Evolutionary conservation across 2,329 filamentous ascomycete species (phyloP), one percentile per base, ranked within the genome.

Genomic region (Didymella segeticola): DNA sequence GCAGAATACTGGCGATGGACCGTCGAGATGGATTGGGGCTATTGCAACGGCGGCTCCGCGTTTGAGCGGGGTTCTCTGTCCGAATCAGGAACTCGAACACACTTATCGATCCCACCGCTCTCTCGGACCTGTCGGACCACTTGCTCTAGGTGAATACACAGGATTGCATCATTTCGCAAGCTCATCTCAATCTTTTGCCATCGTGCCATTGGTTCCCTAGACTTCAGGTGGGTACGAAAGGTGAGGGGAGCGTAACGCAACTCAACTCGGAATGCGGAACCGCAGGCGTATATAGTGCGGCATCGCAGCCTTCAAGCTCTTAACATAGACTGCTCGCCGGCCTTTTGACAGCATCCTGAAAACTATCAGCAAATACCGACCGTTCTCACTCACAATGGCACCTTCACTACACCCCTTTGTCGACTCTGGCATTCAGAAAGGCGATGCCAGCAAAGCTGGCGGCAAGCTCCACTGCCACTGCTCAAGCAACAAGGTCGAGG

Each of bases 381-480:
- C 38, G 17, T 39, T 39, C 15, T 29, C 38, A 29, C 37, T 72
- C 71, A 62, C 31, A 15, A 69, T 68, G 66, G 51, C 45, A 17
- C 53, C 55, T 22, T 81, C 80, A 17, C 78, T 89, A 15, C 86
- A 89, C 74, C 86, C 87, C 36, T 69, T 81, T 43, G 76, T 89
- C 75, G 83, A 88, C 76, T 83, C 83, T 62, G 85, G 86, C 70
- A 64, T 89, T 69, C 77, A 74, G 53, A 83, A 83, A 62, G 86
- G 86, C 59, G 68, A 76, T 45, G 45, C 79, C 26, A 76, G 78
- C 73, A 85, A 86, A 72, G 38, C 78, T 0, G 86, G 87, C 53
- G 86, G 87, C 53, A 85, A 79, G 46, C 80, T 89, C 8, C 77
- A 77, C 70, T 89, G 87, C 79, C 81, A 82, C 64, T 89, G 86